A percentile compares a stretch with the other conserved stretches of the same genome.
phyloP scores from a whole-genome alignment of 129 eudicot species.

The Logfia minima region DNA sequence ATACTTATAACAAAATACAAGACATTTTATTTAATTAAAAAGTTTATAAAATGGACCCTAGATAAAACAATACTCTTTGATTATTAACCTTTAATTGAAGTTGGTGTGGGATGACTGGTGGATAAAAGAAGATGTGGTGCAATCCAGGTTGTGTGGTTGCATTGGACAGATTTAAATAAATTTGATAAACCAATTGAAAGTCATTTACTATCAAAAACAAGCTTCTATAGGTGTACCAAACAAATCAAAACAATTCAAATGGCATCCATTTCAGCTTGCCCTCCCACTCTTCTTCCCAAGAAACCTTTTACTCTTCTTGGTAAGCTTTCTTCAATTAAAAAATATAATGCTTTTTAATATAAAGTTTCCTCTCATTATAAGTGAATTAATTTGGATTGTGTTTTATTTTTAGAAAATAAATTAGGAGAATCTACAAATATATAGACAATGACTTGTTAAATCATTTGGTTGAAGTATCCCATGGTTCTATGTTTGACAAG shows the following conservation, averaged over 20 bases:
- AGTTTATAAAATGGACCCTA: not conserved
- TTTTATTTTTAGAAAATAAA: no score
- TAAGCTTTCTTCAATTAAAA: slow-evolving; percentile 25
- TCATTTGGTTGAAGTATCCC: not conserved
- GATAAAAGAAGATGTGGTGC: slow-evolving; percentile 56
- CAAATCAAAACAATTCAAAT: slow-evolving; percentile 35
- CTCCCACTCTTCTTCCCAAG: slow-evolving; percentile 49
- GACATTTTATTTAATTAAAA: not conserved
- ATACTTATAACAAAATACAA: not conserved
- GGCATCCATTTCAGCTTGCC: slow-evolving; percentile 76
- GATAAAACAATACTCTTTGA: not conserved
- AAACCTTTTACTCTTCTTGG: slow-evolving; percentile 54
- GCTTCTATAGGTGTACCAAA: not conserved
- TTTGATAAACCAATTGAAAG: slow-evolving; percentile 19
- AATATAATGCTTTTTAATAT: not conserved
- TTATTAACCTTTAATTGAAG: not conserved
- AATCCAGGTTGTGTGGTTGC: slow-evolving; percentile 65
- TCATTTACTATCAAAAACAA: not conserved
- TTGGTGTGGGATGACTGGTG: slow-evolving; percentile 66
- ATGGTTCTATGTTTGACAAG: not conserved
- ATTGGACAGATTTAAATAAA: slow-evolving; percentile 21
- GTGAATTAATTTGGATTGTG: no score
- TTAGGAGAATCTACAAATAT: not conserved
- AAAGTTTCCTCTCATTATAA: no score
- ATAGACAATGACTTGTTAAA: not conserved